Conservation (phyloP, 2,329 filamentous ascomycete species). For the Colletotrichum eleusines region DNA sequence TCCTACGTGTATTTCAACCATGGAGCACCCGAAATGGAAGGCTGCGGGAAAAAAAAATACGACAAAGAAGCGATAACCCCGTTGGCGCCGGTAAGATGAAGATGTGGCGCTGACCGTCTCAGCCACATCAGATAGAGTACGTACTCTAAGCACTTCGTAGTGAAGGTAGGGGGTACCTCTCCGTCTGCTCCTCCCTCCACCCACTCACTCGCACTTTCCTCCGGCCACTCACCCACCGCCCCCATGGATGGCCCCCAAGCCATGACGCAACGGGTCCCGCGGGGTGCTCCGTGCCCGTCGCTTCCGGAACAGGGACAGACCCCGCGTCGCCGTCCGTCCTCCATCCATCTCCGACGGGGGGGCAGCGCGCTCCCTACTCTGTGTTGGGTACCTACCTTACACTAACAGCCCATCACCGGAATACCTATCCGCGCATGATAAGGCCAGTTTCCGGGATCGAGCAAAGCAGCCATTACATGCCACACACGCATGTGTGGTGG, state of each 20-base stretch:
- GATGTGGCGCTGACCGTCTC: slow-evolving; percentile 23
- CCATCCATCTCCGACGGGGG: slow-evolving; percentile 2
- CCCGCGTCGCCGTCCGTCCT: slow-evolving; percentile 25
- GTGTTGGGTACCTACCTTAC: no score
- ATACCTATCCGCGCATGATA: not conserved
- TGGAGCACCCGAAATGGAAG: not conserved
- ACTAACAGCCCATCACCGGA: not conserved
- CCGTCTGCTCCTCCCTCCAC: no score
- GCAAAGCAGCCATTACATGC: not conserved
- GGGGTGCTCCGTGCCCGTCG: slow-evolving; percentile 31
- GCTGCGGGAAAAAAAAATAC: not conserved
- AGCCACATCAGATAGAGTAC: not conserved
- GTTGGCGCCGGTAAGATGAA: not conserved
- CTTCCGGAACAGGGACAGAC: slow-evolving; percentile 27
- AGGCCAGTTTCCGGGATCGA: not conserved
- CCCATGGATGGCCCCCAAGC: slow-evolving; percentile 32
- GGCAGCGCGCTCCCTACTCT: not conserved
- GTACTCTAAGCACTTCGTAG: no score
- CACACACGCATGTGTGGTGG: not conserved
- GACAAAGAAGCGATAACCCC: slow-evolving; percentile 1
- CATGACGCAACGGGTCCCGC: slow-evolving; percentile 34
- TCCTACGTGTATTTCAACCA: not conserved
- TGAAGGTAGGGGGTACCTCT: no score
- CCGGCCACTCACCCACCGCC: slow-evolving; percentile 1
- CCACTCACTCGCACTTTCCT: no score